Base-by-base conservation (phyloP, 148 eudicot genomes). In the Rhododendron griersonianum region DNA sequence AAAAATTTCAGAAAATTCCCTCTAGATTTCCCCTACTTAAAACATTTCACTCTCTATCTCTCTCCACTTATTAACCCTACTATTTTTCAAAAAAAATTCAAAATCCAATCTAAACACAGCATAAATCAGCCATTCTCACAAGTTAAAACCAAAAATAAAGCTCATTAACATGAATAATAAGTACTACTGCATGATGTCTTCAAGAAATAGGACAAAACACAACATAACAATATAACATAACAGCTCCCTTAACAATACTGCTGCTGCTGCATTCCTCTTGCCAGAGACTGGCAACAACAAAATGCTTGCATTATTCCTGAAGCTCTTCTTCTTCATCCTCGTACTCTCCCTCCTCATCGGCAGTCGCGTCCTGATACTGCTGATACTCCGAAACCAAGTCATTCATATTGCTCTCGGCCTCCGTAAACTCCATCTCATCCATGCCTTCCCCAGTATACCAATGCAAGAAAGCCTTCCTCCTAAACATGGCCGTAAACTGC, bases 281-380 rank as follows among this genome's bases (percentile, higher is more conserved):
- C 87, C 87, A 81, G 74, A 86, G 87, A 61, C 71, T 47, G 85
- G 84, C 85, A 86, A 81, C 85, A 86, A 81, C 23, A 57, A 55
- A 65, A 47, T 45, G 35, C 41, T 63, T 79, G 45, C 53, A 21
- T 1, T 76, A 84, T 10, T 85, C 74, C 47, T 81, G 78, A 18
- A 41, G 45, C 14, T 85, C 89, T 53, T 76, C 89, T 61, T 83
- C 87, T 30, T 83, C 90, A 33, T 88, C 89, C 77, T 85, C 87
- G 14, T 88, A 88, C 18, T 88, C 90, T 18, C 87, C 87, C 80
- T 88, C 90, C 87, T 88, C 90, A 28, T 85, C 90, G 0, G 90
- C 90, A 0, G 90, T 88, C 3, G 89, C 89, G 28, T 88, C 89
- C 39, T 88, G 89, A 79, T 88, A 88, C 85, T 88, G 89, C 87